Evolutionary conservation across 352 stramenopile species (phyloP).

Genomic region (Globisporangium solare): DNA sequence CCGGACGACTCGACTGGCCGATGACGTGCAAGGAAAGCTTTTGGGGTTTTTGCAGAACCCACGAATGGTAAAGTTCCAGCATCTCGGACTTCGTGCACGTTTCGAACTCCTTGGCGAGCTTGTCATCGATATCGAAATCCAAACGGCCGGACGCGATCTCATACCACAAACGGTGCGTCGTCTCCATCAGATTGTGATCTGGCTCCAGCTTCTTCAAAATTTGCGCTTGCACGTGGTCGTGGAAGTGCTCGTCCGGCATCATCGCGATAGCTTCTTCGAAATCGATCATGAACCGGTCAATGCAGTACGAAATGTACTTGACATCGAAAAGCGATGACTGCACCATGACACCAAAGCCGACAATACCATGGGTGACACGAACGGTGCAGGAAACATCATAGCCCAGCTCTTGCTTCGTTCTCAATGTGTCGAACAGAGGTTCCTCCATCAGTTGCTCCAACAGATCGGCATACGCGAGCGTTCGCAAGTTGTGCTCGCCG

Average conservation of each 20-base stretch:
- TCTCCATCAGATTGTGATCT: constrained; percentile 77
- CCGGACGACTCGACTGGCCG: constrained; percentile 36
- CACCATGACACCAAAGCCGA: constrained; percentile 81
- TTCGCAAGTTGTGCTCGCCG: constrained; percentile 51
- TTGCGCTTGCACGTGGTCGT: constrained; percentile 76
- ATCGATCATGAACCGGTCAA: constrained; percentile 74
- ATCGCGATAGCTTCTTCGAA: constrained; percentile 68
- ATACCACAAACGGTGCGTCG: constrained; percentile 74
- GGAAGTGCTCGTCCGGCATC: constrained; percentile 68
- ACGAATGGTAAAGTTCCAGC: constrained; percentile 48
- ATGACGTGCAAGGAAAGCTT: constrained; percentile 72
- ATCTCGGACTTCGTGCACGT: constrained; percentile 65
- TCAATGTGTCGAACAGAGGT: constrained; percentile 82
- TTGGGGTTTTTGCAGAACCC: constrained; percentile 55
- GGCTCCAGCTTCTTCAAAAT: constrained; percentile 78
- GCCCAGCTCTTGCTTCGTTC: constrained; percentile 86
- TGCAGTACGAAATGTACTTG: constrained; percentile 54
- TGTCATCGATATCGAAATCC: constrained; percentile 66
- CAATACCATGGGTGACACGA: constrained; percentile 73
- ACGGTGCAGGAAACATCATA: constrained; percentile 89
- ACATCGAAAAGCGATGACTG: constrained; percentile 74
- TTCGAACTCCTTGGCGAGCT: constrained; percentile 68
- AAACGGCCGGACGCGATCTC: constrained; percentile 73
- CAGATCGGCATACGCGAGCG: constrained; percentile 73
- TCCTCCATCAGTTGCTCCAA: constrained; percentile 89